phyloP scores from a whole-genome alignment of 805 yeast species.

The Ogataea neopini region DNA sequence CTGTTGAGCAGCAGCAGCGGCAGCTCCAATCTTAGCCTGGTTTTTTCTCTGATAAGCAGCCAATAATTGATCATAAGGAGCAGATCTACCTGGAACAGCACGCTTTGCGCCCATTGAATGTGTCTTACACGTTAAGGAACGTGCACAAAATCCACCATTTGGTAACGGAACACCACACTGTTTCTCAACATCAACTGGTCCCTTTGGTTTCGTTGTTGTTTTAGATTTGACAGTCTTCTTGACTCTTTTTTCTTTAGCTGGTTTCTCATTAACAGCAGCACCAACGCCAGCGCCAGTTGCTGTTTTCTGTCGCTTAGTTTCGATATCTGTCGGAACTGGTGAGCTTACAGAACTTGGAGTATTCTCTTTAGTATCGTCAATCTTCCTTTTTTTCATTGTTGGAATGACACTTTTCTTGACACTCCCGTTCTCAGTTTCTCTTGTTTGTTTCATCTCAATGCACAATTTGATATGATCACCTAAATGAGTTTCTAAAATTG shows the following conservation, averaged over 20 bases:
- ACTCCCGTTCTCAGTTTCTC: slow-evolving; percentile 13
- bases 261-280: slow-evolving; percentile 5
- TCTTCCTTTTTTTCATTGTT: slow-evolving; percentile 30
- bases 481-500: slow-evolving; percentile 41
- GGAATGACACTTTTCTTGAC: slow-evolving; percentile 15
- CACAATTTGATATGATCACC: slow-evolving; percentile 43
- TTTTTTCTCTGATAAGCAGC: slow-evolving; percentile 90
- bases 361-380: slow-evolving; percentile 27
- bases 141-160: slow-evolving; percentile 93
- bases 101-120: slow-evolving; percentile 99
- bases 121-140: slow-evolving; percentile 94
- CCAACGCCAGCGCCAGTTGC: slow-evolving; percentile 5
- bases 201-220: slow-evolving; percentile 55
- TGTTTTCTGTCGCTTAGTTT: slow-evolving; percentile 21
- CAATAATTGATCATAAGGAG: slow-evolving; percentile 84
- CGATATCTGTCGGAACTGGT: slow-evolving; percentile 13
- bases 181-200: slow-evolving; percentile 86
- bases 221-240: slow-evolving; percentile 38
- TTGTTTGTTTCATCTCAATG: slow-evolving; percentile 33
- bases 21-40: slow-evolving; percentile 86
- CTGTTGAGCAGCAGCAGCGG: slow-evolving; percentile 76
- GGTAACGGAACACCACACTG: slow-evolving; percentile 97
- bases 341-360: slow-evolving; percentile 29
- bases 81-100: slow-evolving; percentile 90
- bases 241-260: slow-evolving; percentile 36